A percentile compares a stretch with the other conserved stretches of the same genome.
These are phyloP conservation scores for Talaromyces albobiverticillius DNA, from an alignment of 2,329 filamentous ascomycete genomes.

Conservation along the genomic window DNA sequence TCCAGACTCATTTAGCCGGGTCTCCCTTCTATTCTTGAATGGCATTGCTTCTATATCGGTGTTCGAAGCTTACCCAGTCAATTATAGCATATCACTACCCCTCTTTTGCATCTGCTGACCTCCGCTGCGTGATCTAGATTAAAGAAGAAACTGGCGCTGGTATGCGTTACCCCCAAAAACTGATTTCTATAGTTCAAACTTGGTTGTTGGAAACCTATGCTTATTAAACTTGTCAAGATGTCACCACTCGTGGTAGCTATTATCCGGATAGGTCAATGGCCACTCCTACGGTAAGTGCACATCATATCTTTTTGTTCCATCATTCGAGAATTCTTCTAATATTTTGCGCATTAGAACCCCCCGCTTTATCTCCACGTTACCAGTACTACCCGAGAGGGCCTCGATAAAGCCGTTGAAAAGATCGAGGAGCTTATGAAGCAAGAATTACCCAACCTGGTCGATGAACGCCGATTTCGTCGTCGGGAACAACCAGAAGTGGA, in stretches of 20 bases:
- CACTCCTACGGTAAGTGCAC: conserved; percentile 72
- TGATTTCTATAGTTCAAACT: conserved; percentile 25
- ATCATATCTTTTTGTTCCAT: background rate
- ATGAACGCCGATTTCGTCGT: conserved; percentile 86
- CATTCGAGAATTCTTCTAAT: background rate
- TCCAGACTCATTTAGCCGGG: background rate
- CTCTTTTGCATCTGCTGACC: conserved; percentile 94
- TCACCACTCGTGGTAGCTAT: conserved; percentile 95
- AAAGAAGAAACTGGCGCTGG: conserved; percentile 99
- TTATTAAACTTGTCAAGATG: conserved; percentile 75
- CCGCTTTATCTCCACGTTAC: conserved; percentile 94
- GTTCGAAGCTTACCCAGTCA: conserved; percentile 67
- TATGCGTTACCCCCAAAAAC: conserved; percentile 63
- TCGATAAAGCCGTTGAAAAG: conserved; percentile 81
- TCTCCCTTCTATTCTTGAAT: conserved; percentile 21
- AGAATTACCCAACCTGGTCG: conserved; percentile 90
- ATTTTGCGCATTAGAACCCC: conserved; percentile 64
- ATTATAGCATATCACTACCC: conserved; percentile 56
- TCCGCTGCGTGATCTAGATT: conserved; percentile 87
- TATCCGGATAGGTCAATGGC: conserved; percentile 98
- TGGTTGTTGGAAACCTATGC: conserved; percentile 54
- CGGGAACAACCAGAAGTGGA: conserved; percentile 69
- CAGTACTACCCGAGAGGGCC: conserved; percentile 84
- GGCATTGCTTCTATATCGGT: conserved; percentile 48
- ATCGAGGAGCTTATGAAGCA: conserved; percentile 96